phyloP scores from a whole-genome alignment of 1,284 basidiomycete species.

The Spongiforma sp. region DNA sequence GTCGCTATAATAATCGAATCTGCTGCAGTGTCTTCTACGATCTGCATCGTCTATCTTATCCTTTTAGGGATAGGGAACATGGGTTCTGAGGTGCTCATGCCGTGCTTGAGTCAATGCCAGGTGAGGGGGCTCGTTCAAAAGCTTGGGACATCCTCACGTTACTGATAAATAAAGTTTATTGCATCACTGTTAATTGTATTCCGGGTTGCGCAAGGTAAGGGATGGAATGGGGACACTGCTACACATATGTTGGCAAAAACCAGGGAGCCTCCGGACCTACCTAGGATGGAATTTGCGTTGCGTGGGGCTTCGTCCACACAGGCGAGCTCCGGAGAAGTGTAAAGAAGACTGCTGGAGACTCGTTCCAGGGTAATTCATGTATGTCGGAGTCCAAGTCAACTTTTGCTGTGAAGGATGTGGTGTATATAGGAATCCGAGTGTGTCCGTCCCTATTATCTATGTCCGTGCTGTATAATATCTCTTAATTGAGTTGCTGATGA shows the following conservation, averaged over 20 bases:
- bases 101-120: not conserved
- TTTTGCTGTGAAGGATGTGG: too few species aligned
- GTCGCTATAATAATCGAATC: not conserved
- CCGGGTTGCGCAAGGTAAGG: not conserved
- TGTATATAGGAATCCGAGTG: too few species aligned
- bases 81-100: not conserved
- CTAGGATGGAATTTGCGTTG: not conserved
- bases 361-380: too few species aligned
- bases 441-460: too few species aligned
- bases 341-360: too few species aligned
- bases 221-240: not conserved
- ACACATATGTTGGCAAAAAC: not conserved
- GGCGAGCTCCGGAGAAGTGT: too few species aligned
- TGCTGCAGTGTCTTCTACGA: not conserved
- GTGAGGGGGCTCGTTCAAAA: not conserved
- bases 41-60: not conserved
- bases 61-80: not conserved
- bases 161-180: not conserved
- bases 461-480: too few species aligned
- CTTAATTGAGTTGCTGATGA: too few species aligned
- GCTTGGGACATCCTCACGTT: not conserved
- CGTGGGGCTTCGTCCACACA: not conserved
- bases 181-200: not conserved
- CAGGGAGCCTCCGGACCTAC: not conserved
- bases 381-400: too few species aligned